Percentiles rank a stretch among this genome's conserved stretches.
Evolutionary conservation across 2,329 filamentous ascomycete genomes (phyloP).

Genomic region (Aureobasidium sp.): DNA sequence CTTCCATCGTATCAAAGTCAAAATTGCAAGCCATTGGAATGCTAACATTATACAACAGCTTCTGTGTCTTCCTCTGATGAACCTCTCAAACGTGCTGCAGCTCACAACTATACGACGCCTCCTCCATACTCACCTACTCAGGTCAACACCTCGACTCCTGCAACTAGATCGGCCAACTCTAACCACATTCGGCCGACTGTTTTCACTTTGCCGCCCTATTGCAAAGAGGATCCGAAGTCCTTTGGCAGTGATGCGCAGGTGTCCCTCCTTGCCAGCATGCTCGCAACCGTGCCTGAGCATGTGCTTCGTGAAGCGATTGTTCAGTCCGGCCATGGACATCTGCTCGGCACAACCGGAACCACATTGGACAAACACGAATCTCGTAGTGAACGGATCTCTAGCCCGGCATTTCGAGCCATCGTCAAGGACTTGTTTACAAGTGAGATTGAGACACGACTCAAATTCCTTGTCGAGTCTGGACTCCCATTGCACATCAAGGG

Average conservation of each 20-base stretch:
- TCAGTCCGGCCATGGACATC: neutral
- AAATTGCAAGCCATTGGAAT: neutral
- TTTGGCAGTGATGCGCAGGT: neutral
- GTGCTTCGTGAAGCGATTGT: slow-evolving; percentile 3
- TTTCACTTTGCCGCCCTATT: neutral
- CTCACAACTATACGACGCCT: neutral
- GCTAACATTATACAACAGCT: neutral
- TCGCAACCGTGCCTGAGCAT: neutral
- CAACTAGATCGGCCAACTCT: neutral
- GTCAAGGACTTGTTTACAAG: neutral
- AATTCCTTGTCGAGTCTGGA: neutral
- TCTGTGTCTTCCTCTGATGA: neutral
- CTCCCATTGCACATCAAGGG: neutral
- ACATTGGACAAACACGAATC: neutral
- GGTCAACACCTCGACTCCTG: neutral
- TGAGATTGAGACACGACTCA: neutral
- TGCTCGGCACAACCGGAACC: neutral
- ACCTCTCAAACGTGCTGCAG: neutral
- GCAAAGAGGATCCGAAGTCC: neutral
- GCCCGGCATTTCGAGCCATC: neutral
- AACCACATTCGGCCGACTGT: neutral
- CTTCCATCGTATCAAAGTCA: neutral
- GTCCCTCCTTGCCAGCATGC: slow-evolving; percentile 3
- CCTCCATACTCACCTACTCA: slow-evolving; percentile 3
- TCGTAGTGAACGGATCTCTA: neutral